These are phyloP conservation scores for Ensete glaucum DNA, from an alignment of 176 grass and related monocot species.

Conservation along the genomic window DNA sequence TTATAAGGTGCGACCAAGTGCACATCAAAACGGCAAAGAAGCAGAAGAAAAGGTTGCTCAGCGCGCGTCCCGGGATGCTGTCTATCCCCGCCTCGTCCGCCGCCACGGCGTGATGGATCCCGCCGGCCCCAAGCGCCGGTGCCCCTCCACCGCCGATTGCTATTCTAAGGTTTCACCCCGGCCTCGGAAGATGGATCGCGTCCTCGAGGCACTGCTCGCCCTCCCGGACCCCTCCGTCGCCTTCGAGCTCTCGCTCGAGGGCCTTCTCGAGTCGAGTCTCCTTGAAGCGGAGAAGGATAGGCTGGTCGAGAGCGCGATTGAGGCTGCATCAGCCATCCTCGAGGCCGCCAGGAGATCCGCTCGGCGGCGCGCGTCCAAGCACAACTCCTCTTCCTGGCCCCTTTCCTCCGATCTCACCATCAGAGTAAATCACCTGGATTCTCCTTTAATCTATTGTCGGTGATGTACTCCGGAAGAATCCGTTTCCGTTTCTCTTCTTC, in stretches of 20 bases:
- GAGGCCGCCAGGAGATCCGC: constrained; percentile 28
- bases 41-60: too few species aligned
- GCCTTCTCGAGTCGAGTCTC: constrained; percentile 21
- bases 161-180: neutral
- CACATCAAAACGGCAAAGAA: too few species aligned
- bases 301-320: constrained; percentile 18
- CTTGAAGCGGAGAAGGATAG: constrained; percentile 22
- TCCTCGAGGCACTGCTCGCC: constrained; percentile 14
- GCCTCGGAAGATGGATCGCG: constrained; percentile 5
- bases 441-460: neutral
- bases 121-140: neutral
- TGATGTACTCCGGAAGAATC: neutral
- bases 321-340: constrained; percentile 22
- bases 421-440: constrained; percentile 13
- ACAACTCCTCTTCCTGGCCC: constrained; percentile 30
- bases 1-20: too few species aligned
- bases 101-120: neutral
- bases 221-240: constrained; percentile 21
- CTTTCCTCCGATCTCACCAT: constrained; percentile 30
- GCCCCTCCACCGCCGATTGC: neutral
- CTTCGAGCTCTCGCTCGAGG: constrained; percentile 29
- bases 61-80: neutral
- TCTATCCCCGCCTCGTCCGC: neutral
- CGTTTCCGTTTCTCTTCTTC: neutral
- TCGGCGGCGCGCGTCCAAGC: constrained; percentile 19